Evolutionary conservation across 305 asterid species (phyloP).

Genomic region (Solanum hybrid): DNA sequence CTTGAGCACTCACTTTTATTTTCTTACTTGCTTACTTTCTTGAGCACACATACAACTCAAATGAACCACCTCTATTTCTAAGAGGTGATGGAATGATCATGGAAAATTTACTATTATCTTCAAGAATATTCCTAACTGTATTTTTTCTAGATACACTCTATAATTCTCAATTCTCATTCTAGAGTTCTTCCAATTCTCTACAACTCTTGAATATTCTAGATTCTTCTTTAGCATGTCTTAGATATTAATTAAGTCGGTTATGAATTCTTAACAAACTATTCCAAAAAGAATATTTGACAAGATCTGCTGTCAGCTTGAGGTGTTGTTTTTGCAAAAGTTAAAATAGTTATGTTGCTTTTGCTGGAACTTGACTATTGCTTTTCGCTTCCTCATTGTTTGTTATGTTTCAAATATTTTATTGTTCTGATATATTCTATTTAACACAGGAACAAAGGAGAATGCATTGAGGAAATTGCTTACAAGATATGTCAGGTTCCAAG

Average conservation of each 20-base stretch:
- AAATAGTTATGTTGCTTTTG: not conserved
- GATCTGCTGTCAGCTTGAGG: not conserved
- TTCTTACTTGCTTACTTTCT: too few relatives aligned
- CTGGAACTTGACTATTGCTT: not conserved
- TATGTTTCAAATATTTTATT: not conserved
- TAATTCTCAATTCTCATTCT: too few relatives aligned
- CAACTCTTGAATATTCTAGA: not conserved
- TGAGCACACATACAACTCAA: too few relatives aligned
- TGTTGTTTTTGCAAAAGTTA: not conserved
- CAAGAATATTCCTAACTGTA: too few relatives aligned
- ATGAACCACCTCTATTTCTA: too few relatives aligned
- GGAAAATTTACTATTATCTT: too few relatives aligned
- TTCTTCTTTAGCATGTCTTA: too few relatives aligned
- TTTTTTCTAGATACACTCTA: too few relatives aligned
- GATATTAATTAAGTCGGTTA: too few relatives aligned
- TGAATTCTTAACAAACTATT: not conserved
- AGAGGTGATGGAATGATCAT: too few relatives aligned
- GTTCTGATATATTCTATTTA: not conserved
- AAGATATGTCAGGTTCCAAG: not conserved
- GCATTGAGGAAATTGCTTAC: not conserved
- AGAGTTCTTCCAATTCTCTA: too few relatives aligned
- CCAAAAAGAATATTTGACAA: not conserved
- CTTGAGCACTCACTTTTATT: too few relatives aligned
- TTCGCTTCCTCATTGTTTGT: not conserved
- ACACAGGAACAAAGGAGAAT: not conserved